These are phyloP conservation scores for Cryptosporidium parvum DNA, from an alignment of 169 alveolate genomes.

Conservation along the genomic window DNA sequence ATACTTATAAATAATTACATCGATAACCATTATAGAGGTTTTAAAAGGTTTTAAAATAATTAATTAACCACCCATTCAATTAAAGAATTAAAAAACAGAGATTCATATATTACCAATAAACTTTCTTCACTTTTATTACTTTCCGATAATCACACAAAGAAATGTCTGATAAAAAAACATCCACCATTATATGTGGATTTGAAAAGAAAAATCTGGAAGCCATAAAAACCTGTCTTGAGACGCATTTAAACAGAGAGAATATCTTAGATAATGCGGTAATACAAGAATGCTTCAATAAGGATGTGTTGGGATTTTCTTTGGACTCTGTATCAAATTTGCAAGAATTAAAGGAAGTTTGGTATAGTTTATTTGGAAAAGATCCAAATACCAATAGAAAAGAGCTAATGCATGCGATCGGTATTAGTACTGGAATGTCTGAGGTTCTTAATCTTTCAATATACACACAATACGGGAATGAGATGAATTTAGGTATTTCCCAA, in stretches of 20 bases:
- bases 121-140: background rate
- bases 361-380: background rate
- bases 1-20: too few species aligned
- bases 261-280: slow-evolving; percentile 25
- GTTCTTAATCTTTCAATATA: slow-evolving; percentile 7
- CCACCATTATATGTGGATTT: background rate
- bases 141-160: background rate
- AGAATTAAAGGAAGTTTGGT: background rate
- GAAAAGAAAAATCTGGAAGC: background rate
- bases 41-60: too few species aligned
- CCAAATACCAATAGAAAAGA: background rate
- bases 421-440: background rate
- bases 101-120: background rate
- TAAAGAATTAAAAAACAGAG: too few species aligned
- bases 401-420: slow-evolving; percentile 26
- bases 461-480: background rate
- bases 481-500: background rate
- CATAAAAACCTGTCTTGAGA: slow-evolving; percentile 25
- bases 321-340: slow-evolving; percentile 2
- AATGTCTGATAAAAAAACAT: background rate
- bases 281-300: slow-evolving; percentile 13
- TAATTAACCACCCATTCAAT: background rate
- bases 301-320: slow-evolving; percentile 34
- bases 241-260: slow-evolving; percentile 24
- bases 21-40: too few species aligned